Evolutionary conservation across 2,329 filamentous ascomycete genomes (phyloP).

Genomic region (Xylariaceae sp.): DNA sequence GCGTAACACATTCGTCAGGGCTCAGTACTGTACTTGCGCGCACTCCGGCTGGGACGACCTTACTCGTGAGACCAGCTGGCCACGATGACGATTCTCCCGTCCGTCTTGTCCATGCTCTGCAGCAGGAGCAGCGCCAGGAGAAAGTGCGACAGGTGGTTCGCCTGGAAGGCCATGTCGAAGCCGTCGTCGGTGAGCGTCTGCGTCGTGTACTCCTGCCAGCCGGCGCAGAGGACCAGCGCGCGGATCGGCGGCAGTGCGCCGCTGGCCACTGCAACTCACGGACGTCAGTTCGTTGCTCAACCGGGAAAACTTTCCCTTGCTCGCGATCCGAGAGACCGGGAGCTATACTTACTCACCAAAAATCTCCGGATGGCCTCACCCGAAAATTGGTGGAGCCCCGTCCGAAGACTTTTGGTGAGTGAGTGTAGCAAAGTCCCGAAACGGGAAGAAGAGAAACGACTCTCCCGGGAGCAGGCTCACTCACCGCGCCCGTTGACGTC

Average conservation of each 20-base stretch:
- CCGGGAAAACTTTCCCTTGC: no score
- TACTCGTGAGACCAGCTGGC: constrained; percentile 25
- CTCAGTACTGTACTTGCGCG: no score
- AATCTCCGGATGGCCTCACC: no score
- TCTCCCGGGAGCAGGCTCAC: no score
- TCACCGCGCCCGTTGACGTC: constrained; percentile 8
- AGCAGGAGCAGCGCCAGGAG: constrained; percentile 17
- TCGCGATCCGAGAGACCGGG: no score
- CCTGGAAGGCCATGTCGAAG: constrained; percentile 16
- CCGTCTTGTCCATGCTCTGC: constrained; percentile 14
- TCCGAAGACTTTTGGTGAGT: no score
- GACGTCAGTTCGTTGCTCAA: no score
- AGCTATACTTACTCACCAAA: no score
- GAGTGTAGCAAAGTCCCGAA: no score
- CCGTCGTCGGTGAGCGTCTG: constrained; percentile 13
- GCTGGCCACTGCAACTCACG: constrained; percentile 4
- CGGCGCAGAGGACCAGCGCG: constrained; percentile 30
- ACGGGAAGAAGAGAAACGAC: no score
- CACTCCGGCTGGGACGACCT: constrained; percentile 4
- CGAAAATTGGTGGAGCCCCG: no score
- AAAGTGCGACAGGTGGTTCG: constrained; percentile 22
- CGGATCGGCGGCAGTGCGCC: constrained; percentile 29
- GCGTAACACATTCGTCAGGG: no score
- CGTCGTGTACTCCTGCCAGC: constrained; percentile 14
- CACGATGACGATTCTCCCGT: constrained; percentile 13